Evolutionary conservation across 345 rosid genomes (phyloP).

Genomic region (Arabis alpina): DNA sequence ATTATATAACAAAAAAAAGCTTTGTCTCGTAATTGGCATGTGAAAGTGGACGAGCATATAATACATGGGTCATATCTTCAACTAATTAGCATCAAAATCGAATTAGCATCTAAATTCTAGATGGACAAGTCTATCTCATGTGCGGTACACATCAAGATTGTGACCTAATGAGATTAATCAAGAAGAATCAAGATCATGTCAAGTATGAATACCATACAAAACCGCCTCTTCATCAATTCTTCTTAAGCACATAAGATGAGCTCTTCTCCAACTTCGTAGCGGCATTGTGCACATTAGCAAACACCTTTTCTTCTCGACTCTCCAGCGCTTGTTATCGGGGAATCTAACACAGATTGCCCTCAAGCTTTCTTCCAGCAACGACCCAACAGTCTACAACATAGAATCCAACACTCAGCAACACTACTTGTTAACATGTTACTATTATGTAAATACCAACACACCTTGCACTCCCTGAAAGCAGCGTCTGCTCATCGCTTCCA

Average conservation of each 20-base stretch:
- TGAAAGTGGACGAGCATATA: too few species aligned
- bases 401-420: conserved; percentile 8
- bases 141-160: too few species aligned
- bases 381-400: conserved; percentile 69
- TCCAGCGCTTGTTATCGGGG: conserved; percentile 47
- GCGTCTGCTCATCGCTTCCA: conserved; percentile 94
- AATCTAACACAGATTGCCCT: conserved; percentile 73
- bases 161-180: too few species aligned
- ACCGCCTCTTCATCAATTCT: not conserved
- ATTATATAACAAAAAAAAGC: too few species aligned
- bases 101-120: too few species aligned
- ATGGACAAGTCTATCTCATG: too few species aligned
- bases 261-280: conserved; percentile 49
- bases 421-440: conserved; percentile 7
- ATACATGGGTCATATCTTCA: too few species aligned
- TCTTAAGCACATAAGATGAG: conserved; percentile 51
- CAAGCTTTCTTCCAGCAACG: conserved; percentile 81
- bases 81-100: too few species aligned
- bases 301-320: conserved; percentile 60
- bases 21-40: too few species aligned
- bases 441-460: conserved; percentile 36
- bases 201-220: conserved; percentile 2
- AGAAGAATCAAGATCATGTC: not conserved
- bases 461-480: conserved; percentile 73
- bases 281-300: conserved; percentile 48